A percentile compares a stretch with the other conserved stretches of the same genome.
phyloP scores from a whole-genome alignment of 2,329 filamentous ascomycete genomes.

The Cercospora sesami region DNA sequence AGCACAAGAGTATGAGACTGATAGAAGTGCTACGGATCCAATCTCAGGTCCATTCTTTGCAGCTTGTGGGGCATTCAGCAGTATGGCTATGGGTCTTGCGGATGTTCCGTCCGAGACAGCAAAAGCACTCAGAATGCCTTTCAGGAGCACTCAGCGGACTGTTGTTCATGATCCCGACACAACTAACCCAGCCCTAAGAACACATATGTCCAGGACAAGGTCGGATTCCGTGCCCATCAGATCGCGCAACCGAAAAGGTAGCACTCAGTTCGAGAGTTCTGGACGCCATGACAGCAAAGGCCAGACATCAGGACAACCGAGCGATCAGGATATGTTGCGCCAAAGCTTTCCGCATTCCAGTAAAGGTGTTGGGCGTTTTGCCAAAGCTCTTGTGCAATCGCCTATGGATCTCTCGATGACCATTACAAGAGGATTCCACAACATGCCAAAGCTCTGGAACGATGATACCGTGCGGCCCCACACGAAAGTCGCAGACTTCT shows the following conservation, averaged over 20 bases:
- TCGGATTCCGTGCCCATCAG: background rate
- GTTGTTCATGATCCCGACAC: no score
- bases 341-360: conserved; percentile 37
- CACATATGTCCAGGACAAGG: background rate
- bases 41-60: conserved; percentile 75
- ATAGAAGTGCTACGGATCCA: conserved; percentile 76
- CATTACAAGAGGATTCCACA: conserved; percentile 81
- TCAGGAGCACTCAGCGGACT: conserved; percentile 1
- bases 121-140: conserved; percentile 50
- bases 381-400: conserved; percentile 58
- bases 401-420: conserved; percentile 85
- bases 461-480: conserved; percentile 78
- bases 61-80: conserved; percentile 73
- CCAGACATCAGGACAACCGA: background rate
- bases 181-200: accelerated
- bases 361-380: conserved; percentile 40
- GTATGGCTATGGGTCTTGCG: conserved; percentile 77
- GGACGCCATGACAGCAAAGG: background rate
- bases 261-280: background rate
- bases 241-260: background rate
- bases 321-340: conserved; percentile 18
- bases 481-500: conserved; percentile 74
- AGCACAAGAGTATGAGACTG: conserved; percentile 69
- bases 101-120: conserved; percentile 64
- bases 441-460: conserved; percentile 80